phyloP scores from a whole-genome alignment of 306 rosid genomes.

The Rosa chinensis region DNA sequence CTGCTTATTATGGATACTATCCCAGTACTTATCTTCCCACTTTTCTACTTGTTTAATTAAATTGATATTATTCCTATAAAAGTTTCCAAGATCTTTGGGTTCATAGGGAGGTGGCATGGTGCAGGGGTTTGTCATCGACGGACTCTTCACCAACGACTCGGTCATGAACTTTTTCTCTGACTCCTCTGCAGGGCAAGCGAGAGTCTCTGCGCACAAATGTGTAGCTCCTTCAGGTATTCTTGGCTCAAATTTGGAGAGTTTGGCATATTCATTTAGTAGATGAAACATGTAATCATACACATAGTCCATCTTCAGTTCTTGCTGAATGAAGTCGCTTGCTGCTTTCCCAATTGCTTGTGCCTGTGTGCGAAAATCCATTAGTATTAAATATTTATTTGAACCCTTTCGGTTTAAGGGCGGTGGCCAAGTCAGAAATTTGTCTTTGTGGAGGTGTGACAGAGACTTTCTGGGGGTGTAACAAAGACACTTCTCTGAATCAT shows the following conservation, averaged over 20 bases:
- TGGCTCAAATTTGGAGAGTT: slow-evolving; percentile 31
- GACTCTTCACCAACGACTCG: slow-evolving; percentile 30
- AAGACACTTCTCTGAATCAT: not conserved
- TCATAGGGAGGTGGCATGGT: slow-evolving; percentile 53
- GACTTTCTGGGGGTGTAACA: not conserved
- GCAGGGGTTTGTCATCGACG: slow-evolving; percentile 44
- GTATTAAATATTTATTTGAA: not conserved
- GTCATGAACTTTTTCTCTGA: slow-evolving; percentile 30
- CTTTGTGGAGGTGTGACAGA: too few relatives aligned
- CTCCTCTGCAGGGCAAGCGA: slow-evolving; percentile 30
- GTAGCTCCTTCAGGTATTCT: slow-evolving; percentile 17
- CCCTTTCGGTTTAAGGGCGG: not conserved
- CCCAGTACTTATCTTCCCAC: slow-evolving; percentile 47
- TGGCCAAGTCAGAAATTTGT: not conserved
- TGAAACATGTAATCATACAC: slow-evolving; percentile 44
- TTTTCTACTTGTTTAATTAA: slow-evolving; percentile 50
- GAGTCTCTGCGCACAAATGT: slow-evolving; percentile 32
- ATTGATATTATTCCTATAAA: slow-evolving; percentile 39
- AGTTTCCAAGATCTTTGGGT: slow-evolving; percentile 30
- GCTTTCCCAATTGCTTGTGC: slow-evolving; percentile 40
- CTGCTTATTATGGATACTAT: not conserved
- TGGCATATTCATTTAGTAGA: slow-evolving; percentile 28
- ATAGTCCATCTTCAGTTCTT: slow-evolving; percentile 39
- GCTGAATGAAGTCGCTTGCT: slow-evolving; percentile 36
- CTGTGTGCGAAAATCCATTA: not conserved